phyloP scores from a whole-genome alignment of 208 protist genomes.

The Phytomonas sp. region DNA sequence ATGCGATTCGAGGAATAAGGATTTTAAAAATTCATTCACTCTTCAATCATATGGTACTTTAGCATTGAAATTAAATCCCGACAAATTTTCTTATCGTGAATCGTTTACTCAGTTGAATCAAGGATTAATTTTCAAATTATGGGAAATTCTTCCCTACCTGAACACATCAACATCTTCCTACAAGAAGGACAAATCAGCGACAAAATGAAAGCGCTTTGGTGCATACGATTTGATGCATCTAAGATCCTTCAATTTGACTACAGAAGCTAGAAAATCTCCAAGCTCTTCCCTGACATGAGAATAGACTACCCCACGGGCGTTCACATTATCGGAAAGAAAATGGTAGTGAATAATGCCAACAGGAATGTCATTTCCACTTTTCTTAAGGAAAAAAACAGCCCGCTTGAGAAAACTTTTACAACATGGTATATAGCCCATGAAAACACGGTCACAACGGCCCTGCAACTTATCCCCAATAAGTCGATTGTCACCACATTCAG shows the following conservation, averaged over 20 bases:
- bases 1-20: conserved; percentile 3
- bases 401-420: conserved; percentile 70
- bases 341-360: conserved; percentile 84
- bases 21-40: not conserved
- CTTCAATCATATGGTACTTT: not conserved
- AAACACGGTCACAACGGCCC: conserved; percentile 76
- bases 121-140: conserved; percentile 1
- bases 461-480: conserved; percentile 50
- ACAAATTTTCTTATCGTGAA: not conserved
- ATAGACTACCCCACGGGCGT: conserved; percentile 18
- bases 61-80: not conserved
- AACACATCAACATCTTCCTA: not conserved
- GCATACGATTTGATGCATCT: conserved; percentile 89
- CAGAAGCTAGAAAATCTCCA: conserved; percentile 24
- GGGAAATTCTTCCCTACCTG: not conserved
- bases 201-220: conserved; percentile 76
- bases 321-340: conserved; percentile 57
- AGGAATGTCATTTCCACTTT: conserved; percentile 11
- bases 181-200: conserved; percentile 52
- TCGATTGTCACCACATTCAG: conserved; percentile 79
- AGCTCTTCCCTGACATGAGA: conserved; percentile 44
- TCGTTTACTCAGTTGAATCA: not conserved
- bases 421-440: conserved; percentile 89
- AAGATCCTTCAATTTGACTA: conserved; percentile 24
- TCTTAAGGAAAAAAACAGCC: conserved; percentile 67